Evolutionary conservation across 192 early-diverging fungal species (phyloP), one percentile per base, ranked within the genome.

Genomic region (Bifiguratus adelaidae): DNA sequence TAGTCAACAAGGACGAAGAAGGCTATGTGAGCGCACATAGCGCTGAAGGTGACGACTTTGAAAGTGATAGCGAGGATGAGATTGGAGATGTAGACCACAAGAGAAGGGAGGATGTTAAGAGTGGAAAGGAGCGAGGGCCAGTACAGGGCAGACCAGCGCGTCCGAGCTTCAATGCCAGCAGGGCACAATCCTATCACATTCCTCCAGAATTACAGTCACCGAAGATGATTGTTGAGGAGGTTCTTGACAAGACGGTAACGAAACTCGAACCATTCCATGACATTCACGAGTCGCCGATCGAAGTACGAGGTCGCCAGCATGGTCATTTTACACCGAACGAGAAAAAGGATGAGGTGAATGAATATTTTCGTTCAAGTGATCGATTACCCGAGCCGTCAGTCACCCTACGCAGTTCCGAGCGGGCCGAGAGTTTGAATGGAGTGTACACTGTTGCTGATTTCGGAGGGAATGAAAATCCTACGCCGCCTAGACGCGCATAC

Each of bases 21-120:
- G 80, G 78, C 5, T 84, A 85, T 53, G 82, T 79, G 40, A 83
- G 80, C 50, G 83, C 79, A 3, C 76, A 71, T 38, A 79, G 73
- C 60, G 78, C 73, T 13, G 70, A 75, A 52, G 73, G 73, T 44
- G 63, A 65, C n/a, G 73, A 74, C 24, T 68, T 68, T 28, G 65
- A 62, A 24, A 45, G 48, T 29, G 58, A 54, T 3, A 44, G 48
- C 20, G 53, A 54, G 21, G 63, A 55, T 53, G 30, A 60, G 51
- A 25, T 53, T 49, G 22, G 53, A 56, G n/a, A 4, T 22, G 37
- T 9, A n/a, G 50, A 11, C 45, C 18, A 8, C 32, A 56, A 15
- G 25, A 49, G 9, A 18, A 66, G 1, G 8, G 36, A n/a, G n/a
- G n/a, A n/a, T n/a, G n/a, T n/a, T n/a, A n/a, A n/a, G n/a, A n/a